Evolutionary conservation across 2,329 filamentous ascomycete genomes (phyloP).

Genomic region (Parascedosporium putredinis): DNA sequence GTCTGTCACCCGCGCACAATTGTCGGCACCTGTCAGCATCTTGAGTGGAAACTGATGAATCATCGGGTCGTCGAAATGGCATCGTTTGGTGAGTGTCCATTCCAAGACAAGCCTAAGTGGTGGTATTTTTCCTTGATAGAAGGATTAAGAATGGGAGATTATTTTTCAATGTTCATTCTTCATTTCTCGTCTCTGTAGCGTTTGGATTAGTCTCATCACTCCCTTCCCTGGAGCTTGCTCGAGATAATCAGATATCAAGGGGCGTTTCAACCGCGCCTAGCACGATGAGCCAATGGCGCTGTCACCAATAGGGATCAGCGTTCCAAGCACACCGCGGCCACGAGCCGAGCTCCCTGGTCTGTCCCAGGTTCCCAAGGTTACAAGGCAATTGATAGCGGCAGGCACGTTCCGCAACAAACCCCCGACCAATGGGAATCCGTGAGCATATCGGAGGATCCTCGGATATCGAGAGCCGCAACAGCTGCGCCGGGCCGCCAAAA

Average conservation of each 20-base stretch:
- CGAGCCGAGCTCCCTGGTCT: not conserved
- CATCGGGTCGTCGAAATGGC: too few species aligned
- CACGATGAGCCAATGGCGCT: not conserved
- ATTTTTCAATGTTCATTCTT: too few species aligned
- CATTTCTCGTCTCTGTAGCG: too few species aligned
- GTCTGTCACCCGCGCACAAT: too few species aligned
- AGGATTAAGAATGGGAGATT: too few species aligned
- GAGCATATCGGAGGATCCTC: not conserved
- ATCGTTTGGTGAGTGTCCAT: too few species aligned
- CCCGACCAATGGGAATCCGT: not conserved
- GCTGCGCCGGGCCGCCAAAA: not conserved
- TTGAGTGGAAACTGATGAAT: not conserved
- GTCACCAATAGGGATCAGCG: not conserved
- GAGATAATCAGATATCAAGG: not conserved
- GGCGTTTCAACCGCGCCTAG: not conserved
- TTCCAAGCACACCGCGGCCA: not conserved
- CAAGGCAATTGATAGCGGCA: slow-evolving; percentile 1
- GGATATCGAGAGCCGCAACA: not conserved
- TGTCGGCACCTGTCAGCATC: not conserved
- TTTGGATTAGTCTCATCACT: too few species aligned
- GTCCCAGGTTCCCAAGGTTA: not conserved
- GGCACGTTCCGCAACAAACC: not conserved
- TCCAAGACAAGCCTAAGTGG: too few species aligned
- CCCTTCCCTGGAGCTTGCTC: not conserved
- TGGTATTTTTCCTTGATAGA: too few species aligned